Conservation (phyloP, 2,329 filamentous ascomycete genomes). For the Seiridium cupressi region DNA sequence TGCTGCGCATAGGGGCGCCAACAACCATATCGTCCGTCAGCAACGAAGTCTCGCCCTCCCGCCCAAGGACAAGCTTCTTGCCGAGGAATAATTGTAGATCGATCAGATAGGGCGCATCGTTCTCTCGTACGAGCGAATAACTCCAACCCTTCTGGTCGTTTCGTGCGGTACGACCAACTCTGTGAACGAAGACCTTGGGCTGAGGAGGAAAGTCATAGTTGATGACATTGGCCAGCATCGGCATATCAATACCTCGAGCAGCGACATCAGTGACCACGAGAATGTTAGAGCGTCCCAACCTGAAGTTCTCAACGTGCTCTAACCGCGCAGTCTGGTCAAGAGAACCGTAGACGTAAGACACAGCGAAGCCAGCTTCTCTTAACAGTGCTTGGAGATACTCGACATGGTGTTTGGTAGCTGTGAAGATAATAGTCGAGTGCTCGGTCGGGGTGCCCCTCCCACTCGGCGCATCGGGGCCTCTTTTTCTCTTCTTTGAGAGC, state of each 20-base stretch:
- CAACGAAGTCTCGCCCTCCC: constrained; percentile 59
- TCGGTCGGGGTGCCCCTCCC: constrained; percentile 72
- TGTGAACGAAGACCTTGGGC: constrained; percentile 94
- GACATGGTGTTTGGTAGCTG: constrained; percentile 94
- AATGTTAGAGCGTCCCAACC: constrained; percentile 80
- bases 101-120: constrained; percentile 86
- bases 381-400: constrained; percentile 87
- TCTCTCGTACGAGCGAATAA: constrained; percentile 86
- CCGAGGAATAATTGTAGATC: constrained; percentile 94
- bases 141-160: constrained; percentile 92
- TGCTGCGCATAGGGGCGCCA: constrained; percentile 70
- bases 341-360: constrained; percentile 92
- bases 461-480: constrained; percentile 51
- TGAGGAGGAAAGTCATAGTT: constrained; percentile 98
- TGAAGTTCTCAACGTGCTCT: constrained; percentile 88
- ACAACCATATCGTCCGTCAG: constrained; percentile 83
- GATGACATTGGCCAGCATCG: constrained; percentile 92
- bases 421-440: constrained; percentile 92
- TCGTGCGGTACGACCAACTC: constrained; percentile 92
- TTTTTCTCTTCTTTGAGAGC: constrained; percentile 70
- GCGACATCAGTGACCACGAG: constrained; percentile 96
- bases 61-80: constrained; percentile 76
- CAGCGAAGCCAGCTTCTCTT: constrained; percentile 77
- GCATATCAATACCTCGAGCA: constrained; percentile 96
- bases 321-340: constrained; percentile 92